These are phyloP conservation scores for Scopulariopsis brevicaulis DNA, from an alignment of 2,329 filamentous ascomycete genomes.

Conservation along the genomic window DNA sequence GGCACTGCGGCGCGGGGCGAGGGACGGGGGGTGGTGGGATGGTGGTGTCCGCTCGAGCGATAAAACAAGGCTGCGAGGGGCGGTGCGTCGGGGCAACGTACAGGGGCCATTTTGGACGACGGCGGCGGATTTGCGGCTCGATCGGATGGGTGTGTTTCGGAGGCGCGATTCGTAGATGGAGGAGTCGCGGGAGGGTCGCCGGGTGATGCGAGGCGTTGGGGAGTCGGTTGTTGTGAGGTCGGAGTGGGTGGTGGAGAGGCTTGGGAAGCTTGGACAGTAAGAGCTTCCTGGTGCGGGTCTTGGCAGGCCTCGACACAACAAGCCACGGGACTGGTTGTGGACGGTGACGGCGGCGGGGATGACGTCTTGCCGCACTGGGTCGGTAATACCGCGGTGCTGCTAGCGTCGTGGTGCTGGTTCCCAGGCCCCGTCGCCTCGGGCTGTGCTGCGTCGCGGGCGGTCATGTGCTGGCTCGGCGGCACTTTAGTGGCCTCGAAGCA, in stretches of 20 bases:
- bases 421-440: not conserved
- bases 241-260: conserved; percentile 1
- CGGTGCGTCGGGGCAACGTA: conserved; percentile 26
- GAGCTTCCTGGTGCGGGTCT: conserved; percentile 1
- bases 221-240: not conserved
- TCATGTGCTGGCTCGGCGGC: not conserved
- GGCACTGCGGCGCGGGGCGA: not conserved
- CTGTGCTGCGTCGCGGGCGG: not conserved
- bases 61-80: conserved; percentile 6
- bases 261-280: conserved; percentile 3
- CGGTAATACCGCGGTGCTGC: not conserved
- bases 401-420: not conserved
- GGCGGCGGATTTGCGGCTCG: conserved; percentile 8
- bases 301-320: not conserved
- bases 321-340: not conserved
- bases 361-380: not conserved
- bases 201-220: not conserved
- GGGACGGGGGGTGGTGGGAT: not conserved
- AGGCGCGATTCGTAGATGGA: not conserved
- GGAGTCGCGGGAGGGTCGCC: not conserved
- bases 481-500: not conserved
- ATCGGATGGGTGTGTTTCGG: not conserved
- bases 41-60: not conserved
- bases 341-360: not conserved
- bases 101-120: conserved; percentile 40